Percentiles rank a stretch among this genome's conserved stretches.
Evolutionary conservation across 768 basidiomycete species (phyloP).

Genomic region (Crepidotus variabilis): DNA sequence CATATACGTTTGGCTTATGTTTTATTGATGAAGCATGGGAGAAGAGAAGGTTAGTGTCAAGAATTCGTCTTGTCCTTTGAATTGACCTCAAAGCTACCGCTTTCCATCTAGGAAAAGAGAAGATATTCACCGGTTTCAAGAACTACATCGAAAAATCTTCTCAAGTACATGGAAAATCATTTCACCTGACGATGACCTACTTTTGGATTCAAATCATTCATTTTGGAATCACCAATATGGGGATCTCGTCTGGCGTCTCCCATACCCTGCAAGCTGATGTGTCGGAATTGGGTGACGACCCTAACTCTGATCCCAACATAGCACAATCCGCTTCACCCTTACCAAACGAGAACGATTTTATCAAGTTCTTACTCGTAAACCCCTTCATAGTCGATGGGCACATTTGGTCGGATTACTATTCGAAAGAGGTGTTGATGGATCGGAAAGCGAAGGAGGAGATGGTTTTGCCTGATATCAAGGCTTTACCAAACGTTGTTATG

Average conservation of each 20-base stretch:
- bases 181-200: conserved; percentile 46
- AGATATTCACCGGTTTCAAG: conserved; percentile 39
- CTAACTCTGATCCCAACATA: too few species aligned
- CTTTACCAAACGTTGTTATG: neutral
- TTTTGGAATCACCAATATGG: conserved; percentile 37
- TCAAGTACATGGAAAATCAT: conserved; percentile 32
- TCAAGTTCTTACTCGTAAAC: neutral
- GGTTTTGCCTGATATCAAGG: neutral
- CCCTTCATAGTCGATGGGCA: neutral
- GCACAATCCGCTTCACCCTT: too few species aligned
- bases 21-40: conserved; percentile 34
- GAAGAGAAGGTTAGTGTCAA: conserved; percentile 32
- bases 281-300: too few species aligned
- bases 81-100: too few species aligned
- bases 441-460: neutral
- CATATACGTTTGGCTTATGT: conserved; percentile 41
- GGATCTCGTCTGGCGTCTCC: too few species aligned
- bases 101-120: conserved; percentile 32
- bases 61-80: too few species aligned
- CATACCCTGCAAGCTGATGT: too few species aligned
- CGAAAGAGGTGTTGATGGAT: neutral
- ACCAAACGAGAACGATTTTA: neutral
- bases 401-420: neutral
- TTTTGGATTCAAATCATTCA: conserved; percentile 50
- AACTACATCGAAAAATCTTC: conserved; percentile 32